phyloP scores from a whole-genome alignment of 108 stramenopile species.

The Nitzschia sp. region DNA sequence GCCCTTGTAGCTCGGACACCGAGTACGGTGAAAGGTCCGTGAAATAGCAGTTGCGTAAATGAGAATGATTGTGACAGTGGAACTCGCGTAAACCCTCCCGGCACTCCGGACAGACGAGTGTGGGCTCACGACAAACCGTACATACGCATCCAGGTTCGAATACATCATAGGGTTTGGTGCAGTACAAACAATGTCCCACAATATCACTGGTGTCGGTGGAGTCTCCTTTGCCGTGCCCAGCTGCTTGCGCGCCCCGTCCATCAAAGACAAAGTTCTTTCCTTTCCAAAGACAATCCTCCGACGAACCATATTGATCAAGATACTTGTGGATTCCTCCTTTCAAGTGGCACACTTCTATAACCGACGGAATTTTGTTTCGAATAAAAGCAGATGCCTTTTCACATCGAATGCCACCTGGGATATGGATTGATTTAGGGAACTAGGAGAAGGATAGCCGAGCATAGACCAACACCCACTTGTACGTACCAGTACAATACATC shows the following conservation, averaged over 20 bases:
- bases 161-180: slow-evolving; percentile 58
- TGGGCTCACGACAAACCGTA: slow-evolving; percentile 85
- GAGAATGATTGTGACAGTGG: slow-evolving; percentile 70
- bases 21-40: slow-evolving; percentile 56
- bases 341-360: slow-evolving; percentile 66
- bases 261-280: slow-evolving; percentile 92
- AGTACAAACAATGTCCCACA: slow-evolving; percentile 75
- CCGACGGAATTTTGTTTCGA: slow-evolving; percentile 46
- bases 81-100: slow-evolving; percentile 46
- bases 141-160: slow-evolving; percentile 78
- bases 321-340: slow-evolving; percentile 91
- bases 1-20: slow-evolving; percentile 42
- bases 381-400: slow-evolving; percentile 89
- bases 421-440: not conserved
- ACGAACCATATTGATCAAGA: slow-evolving; percentile 63
- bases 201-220: slow-evolving; percentile 17
- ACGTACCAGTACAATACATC: slow-evolving; percentile 91
- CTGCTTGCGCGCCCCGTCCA: slow-evolving; percentile 43
- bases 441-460: not conserved
- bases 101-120: slow-evolving; percentile 57
- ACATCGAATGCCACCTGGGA: slow-evolving; percentile 81
- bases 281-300: slow-evolving; percentile 47
- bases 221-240: slow-evolving; percentile 1
- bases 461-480: not conserved
- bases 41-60: slow-evolving; percentile 72